Base-by-base conservation (phyloP, 129 eudicot species). In the Escallonia rubra region DNA sequence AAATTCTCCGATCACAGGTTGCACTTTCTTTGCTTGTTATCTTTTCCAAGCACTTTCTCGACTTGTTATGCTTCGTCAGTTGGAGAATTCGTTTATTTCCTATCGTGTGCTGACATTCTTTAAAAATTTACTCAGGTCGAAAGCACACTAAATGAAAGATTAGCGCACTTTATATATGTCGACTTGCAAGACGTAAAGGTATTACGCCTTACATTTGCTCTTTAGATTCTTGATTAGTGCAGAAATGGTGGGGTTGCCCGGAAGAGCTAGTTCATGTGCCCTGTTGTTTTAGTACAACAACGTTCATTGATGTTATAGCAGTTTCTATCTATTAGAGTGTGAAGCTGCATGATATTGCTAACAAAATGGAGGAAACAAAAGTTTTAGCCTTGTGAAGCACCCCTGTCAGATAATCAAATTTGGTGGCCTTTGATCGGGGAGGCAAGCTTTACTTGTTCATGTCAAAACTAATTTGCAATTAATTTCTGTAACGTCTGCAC, bases 151-250 rank as follows among this genome's bases (percentile, higher is more conserved):
- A 84, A 76, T 67, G 95, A 82, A 49, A 88, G 82, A 64, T 72
- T 92, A 53, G 66, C 74, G 47, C 95, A 86, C 4, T 82, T 92
- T 69, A 78, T 88, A 58, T 82, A 74, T 63, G 85, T 80, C 64
- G 98, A 88, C 73, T 72, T 91, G 52, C 89, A 74, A 71, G 91
- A 92, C 76, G 85, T 83, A 64, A 92, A 88, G 98, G 98, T 92
- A 85, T 45, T 65, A 9, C 62, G 40, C 69, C 59, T 74, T 67
- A 63, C 67, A 23, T 23, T 67, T 16, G 61, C 42, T 53, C 43
- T 66, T 72, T 43, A 61, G 57, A 55, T 61, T 45, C 42, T 57
- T 43, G 44, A 12, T 7, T 68, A 48, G 40, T 68, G 13, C 43
- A 43, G 38, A 47, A 50, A 46, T 44, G 55, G 57, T 8, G 52